Evolutionary conservation across 2,329 filamentous ascomycete genomes (phyloP), one percentile per base, ranked within the genome.

Genomic region (Fusarium sp.): DNA sequence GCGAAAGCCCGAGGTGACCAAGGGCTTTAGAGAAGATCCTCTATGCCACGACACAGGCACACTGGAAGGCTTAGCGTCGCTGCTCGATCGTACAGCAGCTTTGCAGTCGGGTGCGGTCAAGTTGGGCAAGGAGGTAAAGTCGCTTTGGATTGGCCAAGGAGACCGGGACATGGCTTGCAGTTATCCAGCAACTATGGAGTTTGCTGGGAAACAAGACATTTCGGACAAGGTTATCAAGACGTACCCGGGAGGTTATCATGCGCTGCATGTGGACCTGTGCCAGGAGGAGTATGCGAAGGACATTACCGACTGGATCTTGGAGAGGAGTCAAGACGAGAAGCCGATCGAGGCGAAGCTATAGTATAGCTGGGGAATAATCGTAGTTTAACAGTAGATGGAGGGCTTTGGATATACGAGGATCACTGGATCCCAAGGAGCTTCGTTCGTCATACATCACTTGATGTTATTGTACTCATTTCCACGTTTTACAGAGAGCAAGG

Each of bases 41-140:
- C 83, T 97, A 53, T 89, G 90, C 78, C 94, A 97, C 80, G 87
- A 95, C 78, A 95, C 89, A 3, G 94, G 94, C 36, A 97, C 94
- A 8, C 84, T 97, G n/a, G 91, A 94, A 78, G 92, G 92, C 1
- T 78, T 97, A 34, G 87, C 91, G 1, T 90, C 88, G 0, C 85
- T 97, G 86, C 81, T 98, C 68, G 93, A 97, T 77, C 87, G 94
- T 26, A 91, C 91, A 2, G 81, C 81, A 7, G 84, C 84, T 54
- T 80, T 97, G 64, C 81, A 87, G 7, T 80, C 78, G 7, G 91
- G 90, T 4, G 84, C 82, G 51, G 79, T 89, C 31, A 80, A 73
- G 69, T 78, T 89, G 75, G 77, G 87, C 78, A 77, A 81, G 24
- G 77, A 81, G n/a, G 87, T 93, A 56, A 86, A 82, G 65, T 86